phyloP scores from a whole-genome alignment of 495 filamentous ascomycete genomes.

The Cenococcum geophilum region DNA sequence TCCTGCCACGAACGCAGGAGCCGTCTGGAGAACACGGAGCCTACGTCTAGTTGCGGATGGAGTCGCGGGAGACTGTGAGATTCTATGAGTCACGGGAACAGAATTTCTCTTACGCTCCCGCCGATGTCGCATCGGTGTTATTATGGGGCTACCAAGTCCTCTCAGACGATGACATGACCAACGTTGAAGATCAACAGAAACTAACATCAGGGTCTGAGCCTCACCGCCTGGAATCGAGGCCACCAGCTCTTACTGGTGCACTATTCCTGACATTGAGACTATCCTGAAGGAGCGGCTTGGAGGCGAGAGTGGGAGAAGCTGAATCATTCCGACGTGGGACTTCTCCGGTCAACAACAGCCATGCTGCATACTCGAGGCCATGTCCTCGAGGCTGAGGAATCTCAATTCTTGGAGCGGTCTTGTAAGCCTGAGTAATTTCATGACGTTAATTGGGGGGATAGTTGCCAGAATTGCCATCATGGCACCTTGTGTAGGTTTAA shows the following conservation, averaged over 20 bases:
- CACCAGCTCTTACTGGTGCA: neutral
- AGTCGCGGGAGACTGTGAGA: conserved; percentile 7
- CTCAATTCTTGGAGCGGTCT: neutral
- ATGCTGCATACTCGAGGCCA: no score
- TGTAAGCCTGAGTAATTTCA: neutral
- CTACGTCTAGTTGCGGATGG: conserved; percentile 1
- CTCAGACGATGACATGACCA: conserved; percentile 19
- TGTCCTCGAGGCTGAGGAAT: no score
- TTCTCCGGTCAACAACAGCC: neutral
- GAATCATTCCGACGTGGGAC: neutral
- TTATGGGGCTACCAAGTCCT: conserved; percentile 9
- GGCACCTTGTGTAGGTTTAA: neutral
- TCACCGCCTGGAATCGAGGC: neutral
- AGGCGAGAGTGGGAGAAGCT: neutral
- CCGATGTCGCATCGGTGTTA: conserved; percentile 27
- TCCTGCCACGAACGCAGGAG: conserved; percentile 10
- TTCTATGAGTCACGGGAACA: conserved; percentile 33
- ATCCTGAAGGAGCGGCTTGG: neutral
- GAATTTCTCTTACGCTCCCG: conserved; percentile 12
- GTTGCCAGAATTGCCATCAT: neutral
- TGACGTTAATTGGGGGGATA: neutral
- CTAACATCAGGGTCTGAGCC: neutral
- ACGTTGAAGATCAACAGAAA: neutral
- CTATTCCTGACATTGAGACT: neutral
- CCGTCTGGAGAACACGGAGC: conserved; percentile 24